Conservation (phyloP, 2,329 filamentous ascomycete species). For the Calcarisporium arbuscula region DNA sequence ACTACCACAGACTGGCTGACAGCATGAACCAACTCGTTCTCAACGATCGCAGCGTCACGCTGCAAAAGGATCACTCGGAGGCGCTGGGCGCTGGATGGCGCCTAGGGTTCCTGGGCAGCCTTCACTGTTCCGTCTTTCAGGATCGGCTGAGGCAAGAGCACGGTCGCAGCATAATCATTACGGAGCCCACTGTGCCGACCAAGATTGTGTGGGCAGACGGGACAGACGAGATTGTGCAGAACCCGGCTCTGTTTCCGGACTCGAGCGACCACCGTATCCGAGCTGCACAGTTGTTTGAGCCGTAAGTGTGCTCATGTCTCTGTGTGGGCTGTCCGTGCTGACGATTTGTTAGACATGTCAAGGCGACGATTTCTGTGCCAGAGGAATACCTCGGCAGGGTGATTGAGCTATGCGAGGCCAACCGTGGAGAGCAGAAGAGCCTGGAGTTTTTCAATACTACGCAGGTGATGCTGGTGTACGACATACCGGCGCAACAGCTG, state of each 20-base stretch:
- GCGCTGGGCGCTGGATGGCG: constrained; percentile 92
- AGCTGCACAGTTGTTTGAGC: constrained; percentile 42
- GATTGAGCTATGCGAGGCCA: constrained; percentile 89
- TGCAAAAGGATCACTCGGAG: constrained; percentile 91
- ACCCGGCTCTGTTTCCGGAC: constrained; percentile 84
- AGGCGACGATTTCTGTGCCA: constrained; percentile 80
- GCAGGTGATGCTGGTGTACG: constrained; percentile 92
- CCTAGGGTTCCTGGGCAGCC: constrained; percentile 87
- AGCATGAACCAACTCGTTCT: constrained; percentile 90
- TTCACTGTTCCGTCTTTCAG: constrained; percentile 99
- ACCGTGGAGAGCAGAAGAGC: constrained; percentile 79
- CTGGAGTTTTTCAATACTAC: constrained; percentile 86
- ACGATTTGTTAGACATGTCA: constrained; percentile 49
- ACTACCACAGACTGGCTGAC: constrained; percentile 82
- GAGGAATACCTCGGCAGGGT: constrained; percentile 92
- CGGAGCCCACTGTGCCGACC: constrained; percentile 88
- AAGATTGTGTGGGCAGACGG: constrained; percentile 76
- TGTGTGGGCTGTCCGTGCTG: background rate
- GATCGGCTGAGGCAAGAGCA: constrained; percentile 92
- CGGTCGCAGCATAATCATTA: constrained; percentile 91
- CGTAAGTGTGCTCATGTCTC: constrained; percentile 27
- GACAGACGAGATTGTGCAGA: constrained; percentile 72
- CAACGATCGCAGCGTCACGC: constrained; percentile 89
- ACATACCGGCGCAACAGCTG: constrained; percentile 78
- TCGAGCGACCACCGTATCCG: constrained; percentile 41